Evolutionary conservation across 495 filamentous ascomycete genomes (phyloP).

Genomic region (Aspergillus hancockii): DNA sequence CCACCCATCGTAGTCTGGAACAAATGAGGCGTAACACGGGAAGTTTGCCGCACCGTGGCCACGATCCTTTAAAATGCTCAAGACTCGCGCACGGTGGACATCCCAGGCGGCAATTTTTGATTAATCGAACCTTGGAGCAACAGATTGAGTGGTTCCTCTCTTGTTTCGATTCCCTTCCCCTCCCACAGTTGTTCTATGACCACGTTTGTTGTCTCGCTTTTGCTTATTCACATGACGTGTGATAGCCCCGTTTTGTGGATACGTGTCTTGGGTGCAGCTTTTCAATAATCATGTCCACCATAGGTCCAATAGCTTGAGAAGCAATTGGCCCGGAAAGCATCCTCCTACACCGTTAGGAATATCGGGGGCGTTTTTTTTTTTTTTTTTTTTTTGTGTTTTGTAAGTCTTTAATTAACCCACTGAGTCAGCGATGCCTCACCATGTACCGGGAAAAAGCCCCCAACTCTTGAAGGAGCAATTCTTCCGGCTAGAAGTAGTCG

Average conservation of each 20-base stretch:
- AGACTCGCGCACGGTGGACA: slow-evolving; percentile 5
- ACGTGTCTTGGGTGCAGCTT: slow-evolving; percentile 9
- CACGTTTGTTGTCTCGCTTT: slow-evolving; percentile 4
- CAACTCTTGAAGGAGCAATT: neutral
- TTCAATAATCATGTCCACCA: slow-evolving; percentile 10
- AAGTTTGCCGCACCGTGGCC: slow-evolving; percentile 10
- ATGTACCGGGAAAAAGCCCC: neutral
- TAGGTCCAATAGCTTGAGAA: slow-evolving; percentile 2
- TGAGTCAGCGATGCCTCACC: neutral
- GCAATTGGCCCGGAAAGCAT: slow-evolving; percentile 5
- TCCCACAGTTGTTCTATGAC: neutral
- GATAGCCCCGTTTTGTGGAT: slow-evolving; percentile 13
- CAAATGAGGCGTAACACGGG: slow-evolving; percentile 17
- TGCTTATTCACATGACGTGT: slow-evolving; percentile 16
- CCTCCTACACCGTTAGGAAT: neutral
- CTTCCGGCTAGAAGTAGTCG: neutral
- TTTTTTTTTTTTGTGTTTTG: too few relatives aligned
- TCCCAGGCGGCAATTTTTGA: neutral
- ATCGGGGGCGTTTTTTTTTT: neutral
- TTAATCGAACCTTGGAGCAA: slow-evolving; percentile 1
- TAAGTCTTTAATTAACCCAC: neutral
- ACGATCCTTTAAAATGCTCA: slow-evolving; percentile 8
- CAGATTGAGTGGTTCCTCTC: neutral
- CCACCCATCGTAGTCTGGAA: slow-evolving; percentile 13
- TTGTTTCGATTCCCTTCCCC: neutral